A percentile compares a stretch with the other conserved stretches of the same genome.
Evolutionary conservation across 371 early-diverging fungal genomes (phyloP).

Genomic region (Massospora cicadina): DNA sequence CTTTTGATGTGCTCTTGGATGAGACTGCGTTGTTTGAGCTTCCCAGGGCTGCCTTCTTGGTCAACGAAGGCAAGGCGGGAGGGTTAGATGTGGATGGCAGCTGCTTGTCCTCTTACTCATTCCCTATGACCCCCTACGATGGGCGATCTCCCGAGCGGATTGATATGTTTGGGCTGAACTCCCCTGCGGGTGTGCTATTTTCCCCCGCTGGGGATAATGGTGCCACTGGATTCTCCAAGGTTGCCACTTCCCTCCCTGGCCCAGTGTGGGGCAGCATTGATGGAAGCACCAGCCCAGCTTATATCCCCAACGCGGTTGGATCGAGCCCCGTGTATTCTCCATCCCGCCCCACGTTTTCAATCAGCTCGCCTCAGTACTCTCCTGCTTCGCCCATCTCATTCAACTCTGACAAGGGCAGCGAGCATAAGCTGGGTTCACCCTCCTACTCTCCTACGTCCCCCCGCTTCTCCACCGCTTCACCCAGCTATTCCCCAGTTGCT

Average conservation of each 20-base stretch:
- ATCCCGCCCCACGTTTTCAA: conserved; percentile 57
- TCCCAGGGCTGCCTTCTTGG: conserved; percentile 29
- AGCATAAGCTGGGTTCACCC: conserved; percentile 34
- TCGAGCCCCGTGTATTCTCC: conserved; percentile 57
- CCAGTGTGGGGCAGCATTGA: conserved; percentile 14
- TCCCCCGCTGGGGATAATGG: conserved; percentile 6
- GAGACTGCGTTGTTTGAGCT: conserved; percentile 51
- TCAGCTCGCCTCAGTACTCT: conserved; percentile 48
- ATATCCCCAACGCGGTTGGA: conserved; percentile 8
- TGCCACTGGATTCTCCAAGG: conserved; percentile 11
- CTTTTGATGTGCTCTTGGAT: conserved; percentile 82
- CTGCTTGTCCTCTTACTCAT: conserved; percentile 14
- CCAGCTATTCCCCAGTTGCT: conserved; percentile 22
- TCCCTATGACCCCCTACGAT: conserved; percentile 40
- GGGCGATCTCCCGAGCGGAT: conserved; percentile 33
- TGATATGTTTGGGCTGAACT: conserved; percentile 14
- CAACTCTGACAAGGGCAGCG: conserved; percentile 32
- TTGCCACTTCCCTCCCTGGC: conserved; percentile 1
- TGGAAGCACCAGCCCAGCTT: conserved; percentile 22
- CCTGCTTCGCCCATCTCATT: conserved; percentile 57
- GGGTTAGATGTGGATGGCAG: conserved; percentile 15
- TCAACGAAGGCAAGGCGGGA: conserved; percentile 18
- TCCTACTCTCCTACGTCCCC: conserved; percentile 65
- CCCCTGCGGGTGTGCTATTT: conserved; percentile 19
- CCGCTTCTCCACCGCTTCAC: conserved; percentile 64